Conservation (phyloP, 2,329 filamentous ascomycete genomes). For the Taxawa tesnikishii region DNA sequence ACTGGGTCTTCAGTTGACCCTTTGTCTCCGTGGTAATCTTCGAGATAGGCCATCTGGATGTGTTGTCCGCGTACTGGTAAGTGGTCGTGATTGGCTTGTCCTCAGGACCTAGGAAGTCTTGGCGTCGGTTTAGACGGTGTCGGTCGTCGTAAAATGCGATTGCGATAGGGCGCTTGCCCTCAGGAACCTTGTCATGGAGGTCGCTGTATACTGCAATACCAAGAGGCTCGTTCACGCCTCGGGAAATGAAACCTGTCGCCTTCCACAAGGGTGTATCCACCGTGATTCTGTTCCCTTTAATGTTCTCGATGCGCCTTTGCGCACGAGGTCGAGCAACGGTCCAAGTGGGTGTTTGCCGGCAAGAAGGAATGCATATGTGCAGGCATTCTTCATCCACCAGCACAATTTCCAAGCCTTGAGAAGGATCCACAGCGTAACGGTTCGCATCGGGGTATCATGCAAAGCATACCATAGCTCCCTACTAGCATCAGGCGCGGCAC, state of each 20-base stretch:
- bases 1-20: constrained; percentile 2
- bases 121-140: constrained; percentile 5
- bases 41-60: constrained; percentile 7
- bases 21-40: constrained; percentile 5
- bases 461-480: constrained; percentile 8
- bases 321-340: constrained; percentile 2
- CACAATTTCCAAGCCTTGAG: constrained; percentile 10
- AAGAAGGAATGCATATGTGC: constrained; percentile 6
- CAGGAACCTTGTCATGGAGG: constrained; percentile 1
- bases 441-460: constrained; percentile 2
- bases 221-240: constrained; percentile 4
- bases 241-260: constrained; percentile 8
- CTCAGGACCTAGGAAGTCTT: constrained; percentile 3
- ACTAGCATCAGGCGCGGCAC: constrained; percentile 6
- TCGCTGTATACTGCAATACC: constrained; percentile 6
- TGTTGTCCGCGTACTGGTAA: constrained; percentile 7
- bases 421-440: constrained; percentile 5
- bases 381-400: constrained; percentile 8
- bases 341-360: constrained; percentile 5
- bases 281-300: constrained; percentile 5
- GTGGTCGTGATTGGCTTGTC: constrained; percentile 1
- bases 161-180: constrained; percentile 2
- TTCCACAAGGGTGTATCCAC: constrained; percentile 8
- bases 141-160: constrained; percentile 6
- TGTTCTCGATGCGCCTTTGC: constrained; percentile 5